Conservation (phyloP, 2,329 filamentous ascomycete species). For the Plenodomus lindquistii region DNA sequence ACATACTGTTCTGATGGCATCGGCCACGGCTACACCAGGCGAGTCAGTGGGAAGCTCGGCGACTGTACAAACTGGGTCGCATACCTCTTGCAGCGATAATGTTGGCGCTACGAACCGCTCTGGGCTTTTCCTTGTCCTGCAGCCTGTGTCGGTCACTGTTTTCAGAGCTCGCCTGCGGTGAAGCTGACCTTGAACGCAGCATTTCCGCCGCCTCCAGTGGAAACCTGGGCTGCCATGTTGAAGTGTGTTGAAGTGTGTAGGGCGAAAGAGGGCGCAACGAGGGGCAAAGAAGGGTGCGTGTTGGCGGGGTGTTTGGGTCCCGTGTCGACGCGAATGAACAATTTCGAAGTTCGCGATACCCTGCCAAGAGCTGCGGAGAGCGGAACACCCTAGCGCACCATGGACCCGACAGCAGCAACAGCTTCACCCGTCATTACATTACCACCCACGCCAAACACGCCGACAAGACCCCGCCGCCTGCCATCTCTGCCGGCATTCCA, state of each 20-base stretch:
- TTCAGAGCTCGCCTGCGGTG: conserved; percentile 17
- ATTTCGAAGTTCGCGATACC: conserved; percentile 29
- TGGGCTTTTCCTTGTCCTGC: conserved; percentile 93
- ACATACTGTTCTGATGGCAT: conserved; percentile 86
- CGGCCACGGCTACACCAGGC: conserved; percentile 74
- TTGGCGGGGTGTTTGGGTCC: conserved; percentile 15
- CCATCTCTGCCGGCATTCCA: conserved; percentile 16
- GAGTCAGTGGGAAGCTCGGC: conserved; percentile 23
- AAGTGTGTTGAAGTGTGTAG: too few relatives aligned
- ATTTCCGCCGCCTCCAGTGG: conserved; percentile 55
- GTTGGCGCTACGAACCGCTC: conserved; percentile 93
- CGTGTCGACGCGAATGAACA: conserved; percentile 31
- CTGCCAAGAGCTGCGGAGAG: conserved; percentile 5
- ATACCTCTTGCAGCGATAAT: conserved; percentile 95
- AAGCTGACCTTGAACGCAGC: conserved; percentile 65
- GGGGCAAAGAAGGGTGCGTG: conserved; percentile 16
- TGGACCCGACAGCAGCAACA: conserved; percentile 11
- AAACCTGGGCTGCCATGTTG: conserved; percentile 42
- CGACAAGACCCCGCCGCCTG: conserved; percentile 25
- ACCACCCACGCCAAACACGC: conserved; percentile 24
- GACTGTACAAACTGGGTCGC: conserved; percentile 29
- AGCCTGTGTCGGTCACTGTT: conserved; percentile 47
- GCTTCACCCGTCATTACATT: not conserved
- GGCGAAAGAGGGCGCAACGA: not conserved
- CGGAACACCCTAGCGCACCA: conserved; percentile 3